Evolutionary conservation across 1,139 yeast species (phyloP), one percentile per base, ranked within the genome.

Genomic region (Suhomyces bolitotheri): DNA sequence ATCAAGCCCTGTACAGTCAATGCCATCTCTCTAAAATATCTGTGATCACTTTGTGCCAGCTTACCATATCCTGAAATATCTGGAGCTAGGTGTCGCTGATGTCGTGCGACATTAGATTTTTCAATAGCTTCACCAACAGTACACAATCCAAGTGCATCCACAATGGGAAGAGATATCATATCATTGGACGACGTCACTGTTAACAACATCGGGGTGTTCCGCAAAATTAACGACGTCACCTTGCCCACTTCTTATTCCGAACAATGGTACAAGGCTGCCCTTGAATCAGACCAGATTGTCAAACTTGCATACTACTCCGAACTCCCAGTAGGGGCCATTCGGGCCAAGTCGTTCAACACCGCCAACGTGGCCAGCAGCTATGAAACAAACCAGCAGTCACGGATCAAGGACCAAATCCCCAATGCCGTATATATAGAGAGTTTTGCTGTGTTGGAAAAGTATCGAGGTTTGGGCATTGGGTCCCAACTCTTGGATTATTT

Each of bases 251-350:
- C 49, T 2, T 77, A 71, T 45, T 54, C 72, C 1, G 70, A 70
- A 1, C 54, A 58, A 8, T 78, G 79, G 70, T 73, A 76, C 43
- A 45, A 63, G 13, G 65, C 63, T 16, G 55, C 73, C 8, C 53
- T 68, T 14, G 60, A 66, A 7, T 40, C 56, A 1, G 65, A 60
- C 34, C 66, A 60, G 38, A 53, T 68, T 24, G 64, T 58, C 17
- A 61, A 62, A 44, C 46, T 71, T 39, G 86, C 82, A 2, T 81
- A 60, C 56, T 78, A 69, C 52, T 71, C 80, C 11, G 88, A 80
- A 45, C 63, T 79, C 10, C 86, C 94, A 9, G 88, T 86, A 4
- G 95, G 90, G 3, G 82, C 80, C 2, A 64, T 85, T 22, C 77
- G 73, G 45, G 80, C 80, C 25, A 73, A 72, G 46, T 54, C 71